Evolutionary conservation across 306 rosid genomes (phyloP), one percentile per base, ranked within the genome.

Genomic region (Acacia melanoxylon): DNA sequence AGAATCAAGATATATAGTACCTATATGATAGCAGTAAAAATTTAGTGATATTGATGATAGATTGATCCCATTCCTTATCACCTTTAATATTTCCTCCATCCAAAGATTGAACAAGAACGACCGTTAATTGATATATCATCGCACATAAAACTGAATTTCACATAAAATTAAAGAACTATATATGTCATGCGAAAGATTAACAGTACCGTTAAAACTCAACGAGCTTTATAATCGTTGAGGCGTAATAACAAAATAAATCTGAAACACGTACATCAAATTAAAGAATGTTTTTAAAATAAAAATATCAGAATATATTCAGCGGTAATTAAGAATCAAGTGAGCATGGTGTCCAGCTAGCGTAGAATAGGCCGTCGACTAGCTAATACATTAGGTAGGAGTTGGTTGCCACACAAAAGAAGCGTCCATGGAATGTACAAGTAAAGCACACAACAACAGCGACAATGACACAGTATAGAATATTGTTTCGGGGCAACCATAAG

Each of bases 131-230:
- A 10, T 9, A 74, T 73, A 24, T 27, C 19, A 48, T 10, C 5
- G 6, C 19, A 48, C 52, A 14, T 13, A 48, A 72, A 59, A 22
- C 33, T 22, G 31, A 59, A 22, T 59, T 59, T 59, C 33, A 56
- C 29, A 10, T 22, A 10, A 83, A 82, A 20, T n/a, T n/a, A n/a
- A 82, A 20, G 11, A 54, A n/a, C 59, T 52, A 52, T 2, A n/a
- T n/a, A n/a, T 2, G n/a, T 54, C 27, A 20, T n/a, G n/a, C 8
- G 62, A n/a, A 8, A 85, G 78, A 86, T 86, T 42, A 52, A 68
- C 62, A 2, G 75, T 49, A 11, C 27, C 85, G 81, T 25, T 72
- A n/a, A 49, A 51, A 17, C 58, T 48, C 19, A 48, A 48, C 17
- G 15, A 45, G 1, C 5, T 35, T 45, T 42, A 42, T 42, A 44